Conservation (phyloP, 768 basidiomycete species). For the Kwoniella sp. region DNA sequence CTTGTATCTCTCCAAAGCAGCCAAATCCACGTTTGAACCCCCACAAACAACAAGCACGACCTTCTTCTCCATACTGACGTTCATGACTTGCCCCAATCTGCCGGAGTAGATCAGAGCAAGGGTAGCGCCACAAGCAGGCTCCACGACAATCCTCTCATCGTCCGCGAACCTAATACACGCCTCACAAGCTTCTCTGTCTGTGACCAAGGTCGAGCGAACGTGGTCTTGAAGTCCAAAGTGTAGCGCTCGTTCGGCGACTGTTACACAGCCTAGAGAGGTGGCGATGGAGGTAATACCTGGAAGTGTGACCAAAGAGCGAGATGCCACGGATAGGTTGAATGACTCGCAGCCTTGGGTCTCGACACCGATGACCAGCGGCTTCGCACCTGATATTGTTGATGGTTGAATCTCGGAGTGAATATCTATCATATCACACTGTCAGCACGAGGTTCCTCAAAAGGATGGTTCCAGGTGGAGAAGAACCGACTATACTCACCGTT, state of each 20-base stretch:
- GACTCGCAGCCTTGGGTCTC: slow-evolving; percentile 41
- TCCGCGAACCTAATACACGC: slow-evolving; percentile 40
- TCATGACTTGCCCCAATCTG: slow-evolving; percentile 17
- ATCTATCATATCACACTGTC: too few species aligned
- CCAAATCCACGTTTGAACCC: slow-evolving; percentile 33
- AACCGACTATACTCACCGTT: not conserved
- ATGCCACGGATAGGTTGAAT: slow-evolving; percentile 26
- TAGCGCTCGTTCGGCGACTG: slow-evolving; percentile 29
- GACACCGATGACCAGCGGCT: slow-evolving; percentile 29
- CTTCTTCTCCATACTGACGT: slow-evolving; percentile 18
- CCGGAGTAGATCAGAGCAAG: slow-evolving; percentile 32
- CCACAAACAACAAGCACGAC: slow-evolving; percentile 44
- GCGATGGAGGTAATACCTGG: slow-evolving; percentile 47
- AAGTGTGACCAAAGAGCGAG: slow-evolving; percentile 30
- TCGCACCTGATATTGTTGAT: not conserved
- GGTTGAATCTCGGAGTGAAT: not conserved
- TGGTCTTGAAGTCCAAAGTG: slow-evolving; percentile 17
- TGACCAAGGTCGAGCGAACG: slow-evolving; percentile 25
- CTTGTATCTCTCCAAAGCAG: slow-evolving; percentile 27
- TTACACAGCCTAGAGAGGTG: slow-evolving; percentile 41
- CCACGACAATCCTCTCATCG: slow-evolving; percentile 40
- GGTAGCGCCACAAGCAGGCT: slow-evolving; percentile 43
- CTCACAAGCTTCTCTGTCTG: slow-evolving; percentile 30
- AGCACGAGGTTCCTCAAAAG: too few species aligned
- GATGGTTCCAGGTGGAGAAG: too few species aligned